Evolutionary conservation across 495 filamentous ascomycete species (phyloP).

Genomic region (Halenospora varia): DNA sequence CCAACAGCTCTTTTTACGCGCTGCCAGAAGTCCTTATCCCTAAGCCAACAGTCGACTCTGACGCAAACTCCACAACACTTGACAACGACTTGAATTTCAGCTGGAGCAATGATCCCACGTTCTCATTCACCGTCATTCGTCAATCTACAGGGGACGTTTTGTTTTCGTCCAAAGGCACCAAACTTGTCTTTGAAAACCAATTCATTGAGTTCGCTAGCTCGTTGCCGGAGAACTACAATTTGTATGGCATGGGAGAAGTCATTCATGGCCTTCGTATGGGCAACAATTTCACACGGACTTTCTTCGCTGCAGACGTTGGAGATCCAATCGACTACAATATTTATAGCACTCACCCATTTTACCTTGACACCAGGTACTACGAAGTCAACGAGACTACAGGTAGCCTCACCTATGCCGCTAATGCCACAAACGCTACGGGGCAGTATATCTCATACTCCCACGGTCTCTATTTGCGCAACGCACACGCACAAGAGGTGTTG

Average conservation of each 20-base stretch:
- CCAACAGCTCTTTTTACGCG: constrained; percentile 65
- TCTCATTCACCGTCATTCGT: constrained; percentile 68
- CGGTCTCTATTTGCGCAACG: constrained; percentile 77
- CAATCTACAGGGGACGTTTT: constrained; percentile 60
- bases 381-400: constrained; percentile 48
- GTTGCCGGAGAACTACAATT: constrained; percentile 66
- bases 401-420: constrained; percentile 45
- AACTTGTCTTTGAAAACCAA: constrained; percentile 75
- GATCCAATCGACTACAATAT: constrained; percentile 67
- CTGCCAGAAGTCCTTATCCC: constrained; percentile 62
- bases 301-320: constrained; percentile 65
- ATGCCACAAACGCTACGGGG: constrained; percentile 47
- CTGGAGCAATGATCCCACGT: constrained; percentile 61
- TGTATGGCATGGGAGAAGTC: constrained; percentile 84
- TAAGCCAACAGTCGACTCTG: constrained; percentile 44
- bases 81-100: constrained; percentile 52
- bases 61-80: constrained; percentile 26
- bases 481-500: constrained; percentile 74
- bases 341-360: constrained; percentile 79
- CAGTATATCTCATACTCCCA: constrained; percentile 67
- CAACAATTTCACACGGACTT: constrained; percentile 66
- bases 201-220: constrained; percentile 72
- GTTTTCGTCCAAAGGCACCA: constrained; percentile 66
- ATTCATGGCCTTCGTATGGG: constrained; percentile 69
- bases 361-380: constrained; percentile 74